Percentiles rank a stretch among this genome's conserved stretches.
Conservation (phyloP, 306 rosid genomes). For the Casuarina glauca region DNA sequence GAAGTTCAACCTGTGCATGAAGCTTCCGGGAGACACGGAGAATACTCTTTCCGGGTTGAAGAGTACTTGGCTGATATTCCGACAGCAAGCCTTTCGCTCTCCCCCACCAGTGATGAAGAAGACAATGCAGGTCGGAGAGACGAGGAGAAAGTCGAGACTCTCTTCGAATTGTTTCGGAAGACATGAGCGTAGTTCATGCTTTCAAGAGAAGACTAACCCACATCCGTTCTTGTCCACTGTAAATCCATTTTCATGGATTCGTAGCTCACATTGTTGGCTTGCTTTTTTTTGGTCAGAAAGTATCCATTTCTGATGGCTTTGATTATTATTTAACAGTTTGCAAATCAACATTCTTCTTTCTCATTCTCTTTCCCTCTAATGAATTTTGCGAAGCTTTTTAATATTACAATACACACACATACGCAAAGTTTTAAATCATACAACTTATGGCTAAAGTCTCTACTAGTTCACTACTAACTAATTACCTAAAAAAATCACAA, state of each 20-base stretch:
- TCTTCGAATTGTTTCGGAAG: conserved; percentile 65
- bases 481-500: no score
- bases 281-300: no score
- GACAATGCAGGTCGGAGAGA: conserved; percentile 31
- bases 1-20: conserved; percentile 39
- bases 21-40: conserved; percentile 24
- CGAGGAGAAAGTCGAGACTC: conserved; percentile 52
- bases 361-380: no score
- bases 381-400: no score
- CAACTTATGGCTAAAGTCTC: neutral
- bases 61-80: conserved; percentile 46
- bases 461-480: neutral
- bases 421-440: no score
- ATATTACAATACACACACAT: no score
- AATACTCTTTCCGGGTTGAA: conserved; percentile 35
- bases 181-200: conserved; percentile 32
- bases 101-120: conserved; percentile 28
- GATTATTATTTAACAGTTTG: no score
- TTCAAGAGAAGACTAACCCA: no score
- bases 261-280: neutral
- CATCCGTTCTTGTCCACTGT: no score
- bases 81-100: conserved; percentile 27
- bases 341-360: no score
- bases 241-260: neutral
- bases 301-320: no score